phyloP scores from a whole-genome alignment of 1,284 basidiomycete species.

The Ceratobasidium theobromae region DNA sequence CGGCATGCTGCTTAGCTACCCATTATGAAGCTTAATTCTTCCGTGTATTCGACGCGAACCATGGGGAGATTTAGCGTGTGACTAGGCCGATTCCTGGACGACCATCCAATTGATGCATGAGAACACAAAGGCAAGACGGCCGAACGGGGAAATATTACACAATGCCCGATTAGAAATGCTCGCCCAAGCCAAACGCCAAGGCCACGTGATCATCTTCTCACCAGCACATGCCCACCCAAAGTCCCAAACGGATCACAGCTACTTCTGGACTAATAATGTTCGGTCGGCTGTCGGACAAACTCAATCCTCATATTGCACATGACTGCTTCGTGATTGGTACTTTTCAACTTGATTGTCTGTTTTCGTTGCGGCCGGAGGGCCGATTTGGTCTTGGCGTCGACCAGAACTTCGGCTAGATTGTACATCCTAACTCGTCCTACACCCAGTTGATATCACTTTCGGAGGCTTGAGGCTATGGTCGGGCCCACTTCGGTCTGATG shows the following conservation, averaged over 20 bases:
- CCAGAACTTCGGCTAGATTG: neutral
- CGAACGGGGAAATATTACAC: too few relatives aligned
- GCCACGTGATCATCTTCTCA: neutral
- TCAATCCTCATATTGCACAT: neutral
- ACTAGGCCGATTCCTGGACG: too few relatives aligned
- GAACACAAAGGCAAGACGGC: neutral
- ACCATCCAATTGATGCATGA: too few relatives aligned
- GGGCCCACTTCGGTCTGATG: too few relatives aligned
- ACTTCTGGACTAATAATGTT: neutral
- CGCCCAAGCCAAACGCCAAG: neutral
- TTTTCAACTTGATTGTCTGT: neutral
- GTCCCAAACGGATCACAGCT: neutral
- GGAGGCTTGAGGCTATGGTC: too few relatives aligned
- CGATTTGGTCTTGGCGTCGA: neutral
- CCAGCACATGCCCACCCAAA: neutral
- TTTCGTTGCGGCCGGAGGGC: neutral
- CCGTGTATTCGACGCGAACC: too few relatives aligned
- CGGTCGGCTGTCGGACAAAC: neutral
- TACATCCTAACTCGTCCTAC: neutral
- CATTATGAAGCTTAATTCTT: too few relatives aligned
- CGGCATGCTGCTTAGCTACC: too few relatives aligned
- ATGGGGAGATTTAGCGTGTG: too few relatives aligned
- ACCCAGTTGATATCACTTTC: neutral
- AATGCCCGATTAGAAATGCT: neutral
- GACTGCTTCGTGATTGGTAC: neutral